Conservation (phyloP, 2,329 filamentous ascomycete genomes). For the Phaeosphaeriaceae sp. region DNA sequence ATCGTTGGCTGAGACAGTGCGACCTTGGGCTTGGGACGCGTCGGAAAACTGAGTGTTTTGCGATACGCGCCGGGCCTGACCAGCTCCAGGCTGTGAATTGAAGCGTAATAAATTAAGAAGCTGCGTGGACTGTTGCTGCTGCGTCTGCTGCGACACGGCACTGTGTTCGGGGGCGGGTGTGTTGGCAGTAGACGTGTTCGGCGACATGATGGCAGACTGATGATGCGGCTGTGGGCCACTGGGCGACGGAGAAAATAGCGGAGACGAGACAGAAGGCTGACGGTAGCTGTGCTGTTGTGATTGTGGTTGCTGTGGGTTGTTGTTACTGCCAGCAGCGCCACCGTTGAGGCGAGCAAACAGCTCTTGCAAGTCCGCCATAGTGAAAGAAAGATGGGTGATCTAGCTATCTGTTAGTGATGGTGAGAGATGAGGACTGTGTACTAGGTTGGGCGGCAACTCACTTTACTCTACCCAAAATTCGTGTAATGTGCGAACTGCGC, state of each 20-base stretch:
- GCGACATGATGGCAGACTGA: conserved; percentile 64
- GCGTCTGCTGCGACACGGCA: conserved; percentile 51
- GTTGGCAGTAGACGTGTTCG: conserved; percentile 57
- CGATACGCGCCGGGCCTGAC: conserved; percentile 44
- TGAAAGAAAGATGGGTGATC: conserved; percentile 30
- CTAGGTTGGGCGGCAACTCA: conserved; percentile 18
- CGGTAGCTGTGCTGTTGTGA: conserved; percentile 47
- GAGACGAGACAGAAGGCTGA: conserved; percentile 64
- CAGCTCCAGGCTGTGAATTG: conserved; percentile 55
- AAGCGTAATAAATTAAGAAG: conserved; percentile 71
- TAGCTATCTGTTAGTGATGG: conserved; percentile 18
- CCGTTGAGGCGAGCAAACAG: conserved; percentile 52
- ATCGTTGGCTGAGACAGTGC: conserved; percentile 61
- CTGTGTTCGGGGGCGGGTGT: conserved; percentile 49
- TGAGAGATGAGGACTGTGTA: conserved; percentile 17
- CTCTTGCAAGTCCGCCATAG: conserved; percentile 54
- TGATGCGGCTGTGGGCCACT: conserved; percentile 62
- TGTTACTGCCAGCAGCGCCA: conserved; percentile 33
- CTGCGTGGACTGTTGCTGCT: conserved; percentile 56
- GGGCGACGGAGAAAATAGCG: conserved; percentile 62
- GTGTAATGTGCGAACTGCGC: conserved; percentile 19
- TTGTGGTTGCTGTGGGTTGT: conserved; percentile 28
- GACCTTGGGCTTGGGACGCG: conserved; percentile 32
- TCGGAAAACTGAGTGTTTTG: conserved; percentile 31
- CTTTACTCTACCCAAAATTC: conserved; percentile 40